A percentile compares a stretch with the other conserved stretches of the same genome.
Conservation (phyloP, 495 filamentous ascomycete species). For the Aspergillus egyptiacus region DNA sequence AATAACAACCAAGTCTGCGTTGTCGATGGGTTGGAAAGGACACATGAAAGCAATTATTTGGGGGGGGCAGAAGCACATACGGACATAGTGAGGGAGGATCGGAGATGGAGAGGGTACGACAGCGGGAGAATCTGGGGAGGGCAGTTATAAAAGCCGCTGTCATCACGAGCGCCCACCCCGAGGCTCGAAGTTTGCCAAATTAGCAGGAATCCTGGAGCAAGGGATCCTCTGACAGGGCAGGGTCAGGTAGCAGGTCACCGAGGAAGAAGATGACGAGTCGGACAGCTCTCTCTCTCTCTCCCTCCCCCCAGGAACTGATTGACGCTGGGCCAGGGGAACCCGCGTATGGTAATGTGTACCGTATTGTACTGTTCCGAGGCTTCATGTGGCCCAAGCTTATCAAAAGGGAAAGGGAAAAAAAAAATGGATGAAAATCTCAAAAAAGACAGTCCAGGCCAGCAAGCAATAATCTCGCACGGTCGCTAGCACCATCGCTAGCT, state of each 20-base stretch:
- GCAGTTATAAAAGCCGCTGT: slow-evolving; percentile 8
- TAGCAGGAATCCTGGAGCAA: not conserved
- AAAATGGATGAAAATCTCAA: no score
- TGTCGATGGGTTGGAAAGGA: slow-evolving; percentile 6
- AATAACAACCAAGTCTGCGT: not conserved
- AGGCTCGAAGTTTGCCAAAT: slow-evolving; percentile 8
- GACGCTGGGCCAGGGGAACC: slow-evolving; percentile 7
- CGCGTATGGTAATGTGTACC: slow-evolving; percentile 14
- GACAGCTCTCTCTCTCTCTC: no score
- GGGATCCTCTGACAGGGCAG: not conserved
- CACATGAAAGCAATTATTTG: not conserved
- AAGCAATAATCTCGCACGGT: not conserved
- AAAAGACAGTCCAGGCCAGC: no score
- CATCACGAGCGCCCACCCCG: slow-evolving; percentile 19
- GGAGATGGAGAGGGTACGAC: slow-evolving; percentile 12
- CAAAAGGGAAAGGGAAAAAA: not conserved
- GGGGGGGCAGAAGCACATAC: slow-evolving; percentile 24
- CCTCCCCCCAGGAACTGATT: slow-evolving; percentile 2
- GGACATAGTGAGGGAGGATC: slow-evolving; percentile 30
- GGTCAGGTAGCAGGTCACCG: no score
- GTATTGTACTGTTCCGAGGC: slow-evolving; percentile 28
- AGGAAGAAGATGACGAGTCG: slow-evolving; percentile 3
- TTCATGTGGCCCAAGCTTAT: slow-evolving; percentile 26
- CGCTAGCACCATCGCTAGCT: not conserved
- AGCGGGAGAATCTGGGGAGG: slow-evolving; percentile 14